Evolutionary conservation across 1,284 basidiomycete species (phyloP).

Genomic region (Ceratobasidium sp.): DNA sequence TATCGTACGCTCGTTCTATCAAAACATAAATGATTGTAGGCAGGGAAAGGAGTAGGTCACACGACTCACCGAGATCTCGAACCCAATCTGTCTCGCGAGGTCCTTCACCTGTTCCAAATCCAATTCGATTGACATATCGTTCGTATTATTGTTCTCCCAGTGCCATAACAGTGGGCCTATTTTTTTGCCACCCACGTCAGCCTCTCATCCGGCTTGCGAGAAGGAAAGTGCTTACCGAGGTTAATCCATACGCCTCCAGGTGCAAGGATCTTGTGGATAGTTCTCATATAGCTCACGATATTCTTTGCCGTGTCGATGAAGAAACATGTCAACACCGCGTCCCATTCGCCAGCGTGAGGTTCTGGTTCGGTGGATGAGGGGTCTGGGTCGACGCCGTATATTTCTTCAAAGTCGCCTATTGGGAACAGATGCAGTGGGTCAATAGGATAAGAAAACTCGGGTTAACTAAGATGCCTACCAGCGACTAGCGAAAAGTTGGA

Average conservation of each 20-base stretch:
- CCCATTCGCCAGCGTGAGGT: slow-evolving; percentile 81
- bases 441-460: neutral
- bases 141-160: slow-evolving; percentile 86
- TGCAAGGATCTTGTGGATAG: slow-evolving; percentile 81
- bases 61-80: slow-evolving; percentile 77
- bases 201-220: neutral
- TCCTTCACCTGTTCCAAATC: slow-evolving; percentile 88
- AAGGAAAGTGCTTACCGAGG: slow-evolving; percentile 62
- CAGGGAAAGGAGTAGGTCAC: slow-evolving; percentile 29
- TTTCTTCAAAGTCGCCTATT: slow-evolving; percentile 89
- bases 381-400: slow-evolving; percentile 74
- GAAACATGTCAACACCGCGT: slow-evolving; percentile 94
- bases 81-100: slow-evolving; percentile 81
- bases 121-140: slow-evolving; percentile 87
- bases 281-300: slow-evolving; percentile 87
- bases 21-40: neutral
- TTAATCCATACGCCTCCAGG: slow-evolving; percentile 94
- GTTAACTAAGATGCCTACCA: slow-evolving; percentile 58
- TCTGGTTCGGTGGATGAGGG: slow-evolving; percentile 57
- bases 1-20: slow-evolving; percentile 81
- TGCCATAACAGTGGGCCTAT: slow-evolving; percentile 94
- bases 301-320: slow-evolving; percentile 98
- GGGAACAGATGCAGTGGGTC: neutral
- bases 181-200: neutral
- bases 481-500: slow-evolving; percentile 86